Percentiles rank a stretch among this genome's conserved stretches.
Evolutionary conservation across 345 rosid genomes (phyloP).

Genomic region (Iberis pinnata): DNA sequence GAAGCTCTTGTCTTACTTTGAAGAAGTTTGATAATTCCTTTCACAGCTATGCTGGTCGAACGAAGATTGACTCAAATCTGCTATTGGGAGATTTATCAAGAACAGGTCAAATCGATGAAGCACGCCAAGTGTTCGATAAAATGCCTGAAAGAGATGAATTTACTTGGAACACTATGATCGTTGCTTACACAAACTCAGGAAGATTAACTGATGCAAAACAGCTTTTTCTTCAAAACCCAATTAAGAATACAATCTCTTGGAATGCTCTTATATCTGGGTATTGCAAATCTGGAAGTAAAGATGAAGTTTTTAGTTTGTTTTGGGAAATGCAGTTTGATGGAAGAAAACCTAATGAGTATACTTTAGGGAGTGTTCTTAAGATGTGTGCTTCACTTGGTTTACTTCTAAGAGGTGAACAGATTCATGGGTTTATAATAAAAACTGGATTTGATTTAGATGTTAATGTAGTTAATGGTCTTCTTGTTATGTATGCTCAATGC

Average conservation of each 20-base stretch:
- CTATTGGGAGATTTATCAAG: slow-evolving; percentile 37
- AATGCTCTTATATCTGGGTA: slow-evolving; percentile 74
- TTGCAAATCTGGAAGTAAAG: slow-evolving; percentile 39
- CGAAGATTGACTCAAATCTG: slow-evolving; percentile 43
- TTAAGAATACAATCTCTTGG: slow-evolving; percentile 66
- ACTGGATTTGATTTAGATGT: slow-evolving; percentile 43
- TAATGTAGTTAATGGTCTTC: slow-evolving; percentile 66
- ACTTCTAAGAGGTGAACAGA: slow-evolving; percentile 54
- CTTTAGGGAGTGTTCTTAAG: slow-evolving; percentile 64
- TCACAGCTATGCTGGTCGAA: slow-evolving; percentile 18
- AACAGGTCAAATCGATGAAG: slow-evolving; percentile 52
- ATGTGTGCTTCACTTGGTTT: slow-evolving; percentile 42
- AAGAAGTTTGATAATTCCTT: slow-evolving; percentile 15
- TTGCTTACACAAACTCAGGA: slow-evolving; percentile 65
- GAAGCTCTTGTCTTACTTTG: slow-evolving; percentile 1
- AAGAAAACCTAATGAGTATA: slow-evolving; percentile 46
- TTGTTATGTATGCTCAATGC: slow-evolving; percentile 77
- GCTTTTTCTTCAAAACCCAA: slow-evolving; percentile 43
- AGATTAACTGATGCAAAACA: slow-evolving; percentile 48
- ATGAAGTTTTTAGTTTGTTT: slow-evolving; percentile 57
- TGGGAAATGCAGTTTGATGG: slow-evolving; percentile 66
- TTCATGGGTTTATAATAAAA: slow-evolving; percentile 62
- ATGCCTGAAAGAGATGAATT: slow-evolving; percentile 59
- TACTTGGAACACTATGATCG: slow-evolving; percentile 80
- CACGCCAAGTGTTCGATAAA: slow-evolving; percentile 65